Base-by-base conservation (phyloP, 805 yeast genomes). In the Candida palmyrensis region DNA sequence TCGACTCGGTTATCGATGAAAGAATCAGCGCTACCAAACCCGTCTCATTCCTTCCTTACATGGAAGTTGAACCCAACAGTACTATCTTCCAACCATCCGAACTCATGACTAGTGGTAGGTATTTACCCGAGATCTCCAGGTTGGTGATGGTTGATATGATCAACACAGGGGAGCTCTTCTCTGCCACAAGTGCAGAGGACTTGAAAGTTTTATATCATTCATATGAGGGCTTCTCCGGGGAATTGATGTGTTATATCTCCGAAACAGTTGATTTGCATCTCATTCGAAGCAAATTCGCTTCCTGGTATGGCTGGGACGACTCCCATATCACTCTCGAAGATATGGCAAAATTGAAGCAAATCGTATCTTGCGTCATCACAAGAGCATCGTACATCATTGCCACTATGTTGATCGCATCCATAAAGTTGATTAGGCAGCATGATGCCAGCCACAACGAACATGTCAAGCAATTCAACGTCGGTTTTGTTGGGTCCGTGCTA, bases 51-150 rank as follows among this genome's bases (percentile, higher is more conserved):
- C 42, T 49, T 31, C 55, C 58, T 27, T 59, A 55, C 40, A 60
- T 67, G 62, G 32, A 43, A 4, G 25, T 40, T 13, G 46, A 42
- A 20, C 17, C 20, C 2, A 34, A 49, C 4, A 37, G 43, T 23
- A 34, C 47, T 10, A 49, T 73, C 8, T 72, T 71, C 44, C 82
- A 76, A 47, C 84, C 83, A 1, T 51, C 69, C 19, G 83, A 77
- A 48, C 55, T 71, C 38, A 49, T 75, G 53, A 63, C 77, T 19
- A 58, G 76, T 17, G 81, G 82, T 1, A 54, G 82, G 39, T 74
- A 75, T 48, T 51, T 77, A 25, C 73, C 77, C 21, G 83, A 77
- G 46, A 43, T 75, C 33, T 46, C 72, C 5, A 54, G 82, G 28
- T 47, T 71, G 29, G 64, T 63, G 3, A 30, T 73, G 25, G 38